Evolutionary conservation across 1,284 basidiomycete species (phyloP).

Genomic region (Amylostereum areolatum): DNA sequence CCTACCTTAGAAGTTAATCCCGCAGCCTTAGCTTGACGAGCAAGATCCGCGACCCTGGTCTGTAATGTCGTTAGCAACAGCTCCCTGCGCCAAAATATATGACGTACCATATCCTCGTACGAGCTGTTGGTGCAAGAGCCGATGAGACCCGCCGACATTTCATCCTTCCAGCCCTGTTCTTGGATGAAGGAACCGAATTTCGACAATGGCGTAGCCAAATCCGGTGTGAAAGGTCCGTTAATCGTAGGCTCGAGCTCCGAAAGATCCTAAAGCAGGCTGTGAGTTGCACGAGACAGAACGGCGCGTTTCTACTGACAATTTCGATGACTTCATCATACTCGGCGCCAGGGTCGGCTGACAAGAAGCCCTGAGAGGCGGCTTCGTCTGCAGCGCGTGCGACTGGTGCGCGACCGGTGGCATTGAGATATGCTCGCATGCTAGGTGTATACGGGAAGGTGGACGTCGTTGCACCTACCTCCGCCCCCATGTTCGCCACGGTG

Average conservation of each 20-base stretch:
- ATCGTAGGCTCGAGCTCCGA: slow-evolving; percentile 91
- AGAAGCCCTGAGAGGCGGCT: slow-evolving; percentile 76
- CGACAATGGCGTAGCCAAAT: slow-evolving; percentile 93
- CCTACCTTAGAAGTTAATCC: slow-evolving; percentile 74
- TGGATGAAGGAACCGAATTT: slow-evolving; percentile 80
- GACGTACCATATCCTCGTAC: slow-evolving; percentile 84
- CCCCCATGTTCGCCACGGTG: slow-evolving; percentile 98
- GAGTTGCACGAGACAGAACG: neutral
- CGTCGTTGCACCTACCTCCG: slow-evolving; percentile 98
- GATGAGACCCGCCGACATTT: slow-evolving; percentile 87
- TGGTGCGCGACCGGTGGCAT: slow-evolving; percentile 84
- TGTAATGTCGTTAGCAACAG: slow-evolving; percentile 18
- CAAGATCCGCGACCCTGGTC: slow-evolving; percentile 88
- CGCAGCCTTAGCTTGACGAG: slow-evolving; percentile 81
- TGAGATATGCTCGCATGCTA: slow-evolving; percentile 86
- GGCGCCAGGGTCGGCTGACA: slow-evolving; percentile 83
- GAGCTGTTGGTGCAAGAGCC: slow-evolving; percentile 98
- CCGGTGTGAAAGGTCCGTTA: slow-evolving; percentile 98
- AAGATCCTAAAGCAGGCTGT: slow-evolving; percentile 56
- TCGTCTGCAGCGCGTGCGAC: slow-evolving; percentile 86
- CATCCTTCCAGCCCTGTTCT: slow-evolving; percentile 88
- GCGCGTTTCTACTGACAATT: slow-evolving; percentile 55
- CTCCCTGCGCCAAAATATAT: neutral
- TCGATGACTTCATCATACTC: slow-evolving; percentile 96
- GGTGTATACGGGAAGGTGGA: slow-evolving; percentile 95